Conservation (phyloP, 1,284 basidiomycete genomes). For the Agroathelia rolfsii region DNA sequence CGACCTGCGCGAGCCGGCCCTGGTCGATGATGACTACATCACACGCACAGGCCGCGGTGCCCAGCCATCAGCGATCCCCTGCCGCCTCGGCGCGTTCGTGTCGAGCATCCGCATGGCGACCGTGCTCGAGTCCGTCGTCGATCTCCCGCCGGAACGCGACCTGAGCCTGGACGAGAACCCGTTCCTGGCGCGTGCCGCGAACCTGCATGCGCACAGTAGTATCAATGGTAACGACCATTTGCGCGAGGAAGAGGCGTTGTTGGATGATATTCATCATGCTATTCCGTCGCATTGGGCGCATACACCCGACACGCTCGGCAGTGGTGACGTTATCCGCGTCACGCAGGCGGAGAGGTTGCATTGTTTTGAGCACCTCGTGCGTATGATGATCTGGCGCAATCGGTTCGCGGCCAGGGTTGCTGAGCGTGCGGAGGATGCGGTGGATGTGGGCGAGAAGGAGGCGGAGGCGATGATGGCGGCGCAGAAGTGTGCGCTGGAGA, state of each 20-base stretch:
- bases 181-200: conserved; percentile 52
- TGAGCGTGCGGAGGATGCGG: conserved; percentile 41
- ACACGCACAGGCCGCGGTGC: conserved; percentile 59
- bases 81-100: conserved; percentile 74
- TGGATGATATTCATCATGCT: conserved; percentile 68
- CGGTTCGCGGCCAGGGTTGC: conserved; percentile 64
- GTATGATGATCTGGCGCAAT: conserved; percentile 72
- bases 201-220: too few species aligned
- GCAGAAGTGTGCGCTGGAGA: conserved; percentile 65
- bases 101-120: conserved; percentile 68
- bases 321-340: conserved; percentile 76
- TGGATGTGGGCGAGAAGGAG: conserved; percentile 48
- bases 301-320: conserved; percentile 70
- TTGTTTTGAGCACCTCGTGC: conserved; percentile 76
- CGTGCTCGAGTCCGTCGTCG: conserved; percentile 72
- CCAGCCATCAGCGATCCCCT: conserved; percentile 62
- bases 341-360: conserved; percentile 81
- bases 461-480: conserved; percentile 60
- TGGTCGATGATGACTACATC: conserved; percentile 85
- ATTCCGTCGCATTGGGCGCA: conserved; percentile 75
- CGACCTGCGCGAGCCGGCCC: conserved; percentile 73
- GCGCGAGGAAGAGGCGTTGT: conserved; percentile 65
- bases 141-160: conserved; percentile 57
- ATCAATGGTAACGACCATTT: conserved; percentile 48
- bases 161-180: conserved; percentile 36